Conservation (phyloP, 257 asterid genomes). For the Solanum lignicaule region DNA sequence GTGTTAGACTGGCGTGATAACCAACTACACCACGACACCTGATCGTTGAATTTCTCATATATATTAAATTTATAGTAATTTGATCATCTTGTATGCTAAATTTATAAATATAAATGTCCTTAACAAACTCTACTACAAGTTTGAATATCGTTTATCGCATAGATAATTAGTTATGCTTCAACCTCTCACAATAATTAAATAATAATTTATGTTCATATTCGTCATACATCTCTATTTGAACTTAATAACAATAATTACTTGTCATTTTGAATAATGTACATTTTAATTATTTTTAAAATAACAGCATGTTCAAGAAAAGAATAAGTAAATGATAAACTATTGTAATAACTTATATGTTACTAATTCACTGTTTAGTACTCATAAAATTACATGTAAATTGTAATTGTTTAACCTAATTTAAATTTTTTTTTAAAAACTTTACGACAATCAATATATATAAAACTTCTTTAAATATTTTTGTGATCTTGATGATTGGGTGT, state of each 20-base stretch:
- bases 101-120: not conserved
- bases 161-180: not conserved
- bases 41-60: not conserved
- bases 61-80: too few species aligned
- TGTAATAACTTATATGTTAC: not conserved
- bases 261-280: not conserved
- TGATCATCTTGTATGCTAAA: not conserved
- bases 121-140: not conserved
- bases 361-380: not conserved
- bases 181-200: not conserved
- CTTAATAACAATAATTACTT: not conserved
- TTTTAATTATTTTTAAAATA: too few species aligned
- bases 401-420: not conserved
- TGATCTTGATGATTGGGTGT: not conserved
- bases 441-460: not conserved
- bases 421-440: too few species aligned
- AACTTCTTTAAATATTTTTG: not conserved
- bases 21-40: slow-evolving; percentile 85
- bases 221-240: not conserved
- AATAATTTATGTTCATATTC: too few species aligned
- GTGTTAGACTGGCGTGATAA: slow-evolving; percentile 86
- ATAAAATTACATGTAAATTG: not conserved
- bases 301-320: not conserved
- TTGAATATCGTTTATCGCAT: not conserved
- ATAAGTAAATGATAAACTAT: not conserved